Evolutionary conservation across 768 basidiomycete species (phyloP).

Genomic region (Tylopilus sp.): DNA sequence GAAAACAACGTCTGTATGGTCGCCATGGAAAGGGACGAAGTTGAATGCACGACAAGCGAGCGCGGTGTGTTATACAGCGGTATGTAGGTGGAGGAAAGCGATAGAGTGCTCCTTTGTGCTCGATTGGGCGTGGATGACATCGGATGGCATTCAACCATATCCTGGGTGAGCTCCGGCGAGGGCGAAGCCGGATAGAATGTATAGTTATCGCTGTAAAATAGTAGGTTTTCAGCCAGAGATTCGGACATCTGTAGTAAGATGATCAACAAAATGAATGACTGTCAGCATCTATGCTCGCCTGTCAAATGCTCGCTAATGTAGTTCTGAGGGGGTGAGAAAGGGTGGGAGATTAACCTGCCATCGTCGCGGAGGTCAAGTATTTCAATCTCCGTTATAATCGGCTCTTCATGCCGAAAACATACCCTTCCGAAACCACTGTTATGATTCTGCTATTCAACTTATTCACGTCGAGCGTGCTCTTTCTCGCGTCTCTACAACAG

Average conservation of each 20-base stretch:
- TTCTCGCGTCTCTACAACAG: constrained; percentile 32
- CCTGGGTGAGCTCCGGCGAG: not conserved
- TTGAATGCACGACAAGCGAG: constrained; percentile 6
- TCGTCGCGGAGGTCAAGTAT: constrained; percentile 15
- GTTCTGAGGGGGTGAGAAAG: not conserved
- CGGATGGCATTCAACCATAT: not conserved
- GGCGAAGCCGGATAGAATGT: constrained; percentile 8
- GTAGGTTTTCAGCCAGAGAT: constrained; percentile 1
- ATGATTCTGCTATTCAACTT: constrained; percentile 24
- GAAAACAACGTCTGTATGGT: constrained; percentile 21
- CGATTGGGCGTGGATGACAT: constrained; percentile 16
- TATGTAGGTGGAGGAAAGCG: not conserved
- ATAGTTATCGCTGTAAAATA: constrained; percentile 3
- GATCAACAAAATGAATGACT: not conserved
- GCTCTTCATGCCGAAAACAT: constrained; percentile 22
- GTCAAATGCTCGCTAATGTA: constrained; percentile 9
- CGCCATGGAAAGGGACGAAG: constrained; percentile 8
- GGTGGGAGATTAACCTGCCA: not conserved
- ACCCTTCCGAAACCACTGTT: not conserved
- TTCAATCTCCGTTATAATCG: constrained; percentile 15
- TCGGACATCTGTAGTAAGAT: not conserved
- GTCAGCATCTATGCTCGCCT: constrained; percentile 6
- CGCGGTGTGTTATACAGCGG: constrained; percentile 7
- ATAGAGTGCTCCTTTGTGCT: not conserved
- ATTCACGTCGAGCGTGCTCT: constrained; percentile 19